Percentiles rank a stretch among this genome's conserved stretches.
Evolutionary conservation across 139 green algal species (phyloP).

Genomic region (Medakamo hakoo): DNA sequence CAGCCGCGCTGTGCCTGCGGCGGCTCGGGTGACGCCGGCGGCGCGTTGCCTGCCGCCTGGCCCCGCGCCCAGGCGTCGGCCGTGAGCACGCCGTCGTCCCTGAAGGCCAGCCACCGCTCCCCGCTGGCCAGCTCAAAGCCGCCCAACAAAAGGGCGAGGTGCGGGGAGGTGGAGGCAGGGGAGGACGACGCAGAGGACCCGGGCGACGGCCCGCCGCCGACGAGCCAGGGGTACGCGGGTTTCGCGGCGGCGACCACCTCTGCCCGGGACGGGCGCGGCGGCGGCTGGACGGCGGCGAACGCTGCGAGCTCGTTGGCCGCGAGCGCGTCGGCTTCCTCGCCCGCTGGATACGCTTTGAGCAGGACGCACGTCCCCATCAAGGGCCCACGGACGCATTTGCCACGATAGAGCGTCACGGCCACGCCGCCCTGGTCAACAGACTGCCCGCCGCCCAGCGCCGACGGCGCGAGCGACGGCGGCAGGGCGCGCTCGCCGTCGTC

Average conservation of each 20-base stretch:
- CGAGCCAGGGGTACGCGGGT: too few relatives aligned
- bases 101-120: not conserved
- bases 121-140: not conserved
- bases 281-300: not conserved
- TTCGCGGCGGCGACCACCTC: too few relatives aligned
- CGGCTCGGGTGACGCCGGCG: not conserved
- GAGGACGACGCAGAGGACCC: too few relatives aligned
- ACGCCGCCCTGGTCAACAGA: not conserved
- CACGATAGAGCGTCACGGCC: not conserved
- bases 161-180: too few relatives aligned
- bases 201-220: too few relatives aligned
- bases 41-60: not conserved
- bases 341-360: not conserved
- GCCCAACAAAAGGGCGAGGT: not conserved
- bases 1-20: not conserved
- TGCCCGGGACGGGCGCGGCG: too few relatives aligned
- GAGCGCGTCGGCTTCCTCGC: not conserved
- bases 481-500: not conserved
- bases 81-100: not conserved
- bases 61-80: not conserved
- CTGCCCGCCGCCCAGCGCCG: not conserved
- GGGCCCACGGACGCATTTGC: not conserved
- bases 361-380: not conserved
- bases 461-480: not conserved
- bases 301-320: not conserved